Percentiles rank a stretch among this genome's conserved stretches.
Evolutionary conservation across 75 land plant species (phyloP).

Genomic region (Pinus tabuliformis): DNA sequence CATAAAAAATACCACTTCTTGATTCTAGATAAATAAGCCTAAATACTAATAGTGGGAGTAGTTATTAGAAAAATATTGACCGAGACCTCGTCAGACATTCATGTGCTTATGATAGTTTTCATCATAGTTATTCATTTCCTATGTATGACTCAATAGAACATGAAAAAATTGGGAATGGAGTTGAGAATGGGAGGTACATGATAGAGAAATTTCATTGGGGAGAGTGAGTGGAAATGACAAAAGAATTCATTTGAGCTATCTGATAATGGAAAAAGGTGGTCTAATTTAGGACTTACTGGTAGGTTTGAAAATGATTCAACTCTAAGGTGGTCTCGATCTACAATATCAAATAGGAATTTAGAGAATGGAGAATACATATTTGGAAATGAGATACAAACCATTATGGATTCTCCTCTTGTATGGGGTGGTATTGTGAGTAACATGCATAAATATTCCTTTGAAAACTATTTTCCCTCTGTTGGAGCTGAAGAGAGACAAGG

Average conservation of each 20-base stretch:
- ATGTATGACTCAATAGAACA: slow-evolving; percentile 17
- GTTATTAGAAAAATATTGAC: slow-evolving; percentile 14
- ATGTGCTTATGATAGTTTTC: slow-evolving; percentile 38
- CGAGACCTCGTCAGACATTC: slow-evolving; percentile 14
- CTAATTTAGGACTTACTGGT: slow-evolving; percentile 8
- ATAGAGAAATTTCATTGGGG: slow-evolving; percentile 40
- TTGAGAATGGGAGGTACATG: slow-evolving; percentile 23
- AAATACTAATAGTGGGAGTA: slow-evolving; percentile 15
- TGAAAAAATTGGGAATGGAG: slow-evolving; percentile 54
- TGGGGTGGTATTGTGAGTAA: slow-evolving; percentile 26
- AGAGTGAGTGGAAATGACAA: slow-evolving; percentile 24
- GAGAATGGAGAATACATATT: slow-evolving; percentile 37
- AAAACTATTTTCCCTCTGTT: slow-evolving; percentile 83
- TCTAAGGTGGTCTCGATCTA: slow-evolving; percentile 54
- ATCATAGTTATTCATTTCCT: slow-evolving; percentile 22
- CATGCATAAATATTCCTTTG: slow-evolving; percentile 60
- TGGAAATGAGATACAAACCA: slow-evolving; percentile 17
- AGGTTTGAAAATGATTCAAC: slow-evolving; percentile 40
- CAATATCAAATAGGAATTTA: slow-evolving; percentile 39
- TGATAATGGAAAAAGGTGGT: slow-evolving; percentile 28
- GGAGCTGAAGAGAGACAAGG: slow-evolving; percentile 68
- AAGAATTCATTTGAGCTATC: slow-evolving; percentile 26
- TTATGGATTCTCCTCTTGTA: slow-evolving; percentile 21
- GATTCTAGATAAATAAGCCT: slow-evolving; percentile 18
- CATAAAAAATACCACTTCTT: slow-evolving; percentile 11